Evolutionary conservation across 352 stramenopile species (phyloP).

Genomic region (Chrysophaeum taylorii): DNA sequence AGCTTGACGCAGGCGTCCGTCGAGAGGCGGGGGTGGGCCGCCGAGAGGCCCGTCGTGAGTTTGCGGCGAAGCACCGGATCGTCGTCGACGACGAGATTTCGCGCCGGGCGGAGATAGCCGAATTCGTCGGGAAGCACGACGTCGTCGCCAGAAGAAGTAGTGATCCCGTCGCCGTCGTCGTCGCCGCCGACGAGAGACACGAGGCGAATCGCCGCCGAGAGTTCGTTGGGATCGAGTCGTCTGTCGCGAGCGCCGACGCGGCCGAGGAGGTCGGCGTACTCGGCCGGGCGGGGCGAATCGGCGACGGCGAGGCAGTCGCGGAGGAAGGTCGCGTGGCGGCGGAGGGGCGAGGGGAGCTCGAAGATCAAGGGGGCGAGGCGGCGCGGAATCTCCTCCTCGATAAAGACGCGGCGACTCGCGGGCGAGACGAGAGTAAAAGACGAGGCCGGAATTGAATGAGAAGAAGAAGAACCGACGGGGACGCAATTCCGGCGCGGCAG

Average conservation of each 20-base stretch:
- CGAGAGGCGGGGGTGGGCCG: not conserved
- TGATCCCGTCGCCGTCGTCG: too few species aligned
- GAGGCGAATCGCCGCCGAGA: not conserved
- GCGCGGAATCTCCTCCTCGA: not conserved
- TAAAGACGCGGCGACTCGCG: not conserved
- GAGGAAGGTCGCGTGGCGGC: not conserved
- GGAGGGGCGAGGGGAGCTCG: not conserved
- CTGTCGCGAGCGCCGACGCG: not conserved
- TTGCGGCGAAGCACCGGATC: not conserved
- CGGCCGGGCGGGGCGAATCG: not conserved
- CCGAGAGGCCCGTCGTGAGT: not conserved
- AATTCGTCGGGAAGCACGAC: not conserved
- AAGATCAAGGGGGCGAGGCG: not conserved
- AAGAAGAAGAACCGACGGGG: not conserved
- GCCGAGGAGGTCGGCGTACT: not conserved
- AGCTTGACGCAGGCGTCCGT: not conserved
- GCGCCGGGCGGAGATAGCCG: not conserved
- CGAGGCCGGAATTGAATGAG: too few species aligned
- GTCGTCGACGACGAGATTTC: not conserved
- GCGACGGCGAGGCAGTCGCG: not conserved
- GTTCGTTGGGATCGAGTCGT: conserved; percentile 7
- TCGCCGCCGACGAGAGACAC: not conserved
- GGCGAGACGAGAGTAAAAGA: not conserved
- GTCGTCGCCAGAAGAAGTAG: not conserved
- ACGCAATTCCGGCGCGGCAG: not conserved